phyloP scores from a whole-genome alignment of 108 stramenopile genomes.

The Cyclotella cryptica region DNA sequence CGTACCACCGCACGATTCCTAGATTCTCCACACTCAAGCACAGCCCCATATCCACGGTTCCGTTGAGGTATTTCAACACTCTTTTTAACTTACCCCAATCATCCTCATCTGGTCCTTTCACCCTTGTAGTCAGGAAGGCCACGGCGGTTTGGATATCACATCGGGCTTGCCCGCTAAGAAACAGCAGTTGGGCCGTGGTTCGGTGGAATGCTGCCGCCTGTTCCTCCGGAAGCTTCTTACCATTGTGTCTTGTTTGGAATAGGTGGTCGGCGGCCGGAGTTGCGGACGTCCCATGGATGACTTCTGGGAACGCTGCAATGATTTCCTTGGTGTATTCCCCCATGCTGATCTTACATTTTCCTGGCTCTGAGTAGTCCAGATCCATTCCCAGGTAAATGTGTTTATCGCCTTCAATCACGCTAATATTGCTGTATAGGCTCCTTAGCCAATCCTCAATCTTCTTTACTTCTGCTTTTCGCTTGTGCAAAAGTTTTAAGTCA shows the following conservation, averaged over 20 bases:
- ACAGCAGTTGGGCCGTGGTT: too few relatives aligned
- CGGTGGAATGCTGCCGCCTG: background rate
- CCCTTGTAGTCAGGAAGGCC: too few relatives aligned
- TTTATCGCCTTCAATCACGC: background rate
- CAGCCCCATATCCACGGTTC: background rate
- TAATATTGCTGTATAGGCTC: background rate
- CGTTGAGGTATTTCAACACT: too few relatives aligned
- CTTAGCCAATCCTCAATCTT: background rate
- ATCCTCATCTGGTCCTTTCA: too few relatives aligned
- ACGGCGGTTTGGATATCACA: too few relatives aligned
- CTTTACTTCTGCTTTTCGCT: background rate
- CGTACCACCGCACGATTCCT: background rate
- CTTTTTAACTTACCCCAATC: too few relatives aligned
- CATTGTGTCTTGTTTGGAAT: background rate
- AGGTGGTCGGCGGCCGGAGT: background rate
- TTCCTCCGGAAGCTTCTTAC: background rate
- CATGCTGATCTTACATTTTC: background rate
- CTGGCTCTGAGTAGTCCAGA: background rate
- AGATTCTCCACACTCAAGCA: background rate
- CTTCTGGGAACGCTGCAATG: background rate
- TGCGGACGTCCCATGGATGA: background rate
- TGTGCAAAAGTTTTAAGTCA: background rate
- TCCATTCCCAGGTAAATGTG: background rate
- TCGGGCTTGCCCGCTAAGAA: too few relatives aligned
- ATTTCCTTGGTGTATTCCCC: background rate